phyloP scores from a whole-genome alignment of 352 stramenopile species.

The Globisporangium paroecandrum region DNA sequence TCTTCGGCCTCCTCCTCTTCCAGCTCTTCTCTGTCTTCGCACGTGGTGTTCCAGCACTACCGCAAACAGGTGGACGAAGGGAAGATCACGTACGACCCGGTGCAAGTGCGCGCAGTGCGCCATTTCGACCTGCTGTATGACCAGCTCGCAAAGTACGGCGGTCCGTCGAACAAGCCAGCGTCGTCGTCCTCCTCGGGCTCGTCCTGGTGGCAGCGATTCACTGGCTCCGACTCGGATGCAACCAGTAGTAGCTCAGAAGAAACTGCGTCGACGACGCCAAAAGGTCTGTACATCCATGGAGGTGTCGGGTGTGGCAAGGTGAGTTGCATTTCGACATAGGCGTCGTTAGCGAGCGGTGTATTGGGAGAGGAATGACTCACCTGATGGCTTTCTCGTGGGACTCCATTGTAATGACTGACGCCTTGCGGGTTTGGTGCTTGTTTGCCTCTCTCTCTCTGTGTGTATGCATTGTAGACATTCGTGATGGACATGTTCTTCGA shows the following conservation, averaged over 20 bases:
- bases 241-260: neutral
- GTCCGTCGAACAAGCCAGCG: conserved; percentile 20
- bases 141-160: conserved; percentile 47
- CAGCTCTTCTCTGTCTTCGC: neutral
- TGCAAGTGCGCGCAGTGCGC: conserved; percentile 63
- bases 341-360: neutral
- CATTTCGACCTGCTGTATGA: conserved; percentile 64
- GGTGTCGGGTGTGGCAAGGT: conserved; percentile 94
- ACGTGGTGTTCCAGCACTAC: conserved; percentile 32
- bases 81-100: conserved; percentile 62
- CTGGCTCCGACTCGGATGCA: conserved; percentile 18
- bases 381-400: neutral
- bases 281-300: conserved; percentile 96
- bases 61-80: conserved; percentile 50
- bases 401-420: neutral
- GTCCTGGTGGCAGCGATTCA: conserved; percentile 67
- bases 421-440: neutral
- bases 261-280: conserved; percentile 46
- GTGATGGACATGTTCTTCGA: conserved; percentile 98
- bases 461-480: conserved; percentile 71
- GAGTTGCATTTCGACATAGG: neutral
- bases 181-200: neutral
- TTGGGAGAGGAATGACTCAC: neutral
- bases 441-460: neutral
- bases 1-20: neutral